Percentiles rank a stretch among this genome's conserved stretches.
Evolutionary conservation across 2,329 filamentous ascomycete species (phyloP).

Genomic region (Rhexocercosporidium sp.): DNA sequence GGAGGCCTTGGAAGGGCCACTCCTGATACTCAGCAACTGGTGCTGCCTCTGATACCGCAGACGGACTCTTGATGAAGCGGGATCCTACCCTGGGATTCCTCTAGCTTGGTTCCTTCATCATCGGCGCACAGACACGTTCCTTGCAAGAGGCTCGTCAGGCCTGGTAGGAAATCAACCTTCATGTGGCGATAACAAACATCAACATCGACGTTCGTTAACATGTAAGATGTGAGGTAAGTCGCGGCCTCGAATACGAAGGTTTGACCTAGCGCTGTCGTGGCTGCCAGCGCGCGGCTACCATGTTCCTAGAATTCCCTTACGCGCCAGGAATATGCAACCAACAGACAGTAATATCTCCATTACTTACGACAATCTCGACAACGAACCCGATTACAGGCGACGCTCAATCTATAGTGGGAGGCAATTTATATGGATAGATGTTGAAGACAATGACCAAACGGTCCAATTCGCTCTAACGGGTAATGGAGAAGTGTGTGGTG

Average conservation of each 20-base stretch:
- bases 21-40: conserved; percentile 30
- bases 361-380: conserved; percentile 27
- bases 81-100: conserved; percentile 31
- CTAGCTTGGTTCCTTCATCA: conserved; percentile 35
- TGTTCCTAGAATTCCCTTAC: conserved; percentile 20
- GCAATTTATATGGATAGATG: conserved; percentile 32
- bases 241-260: conserved; percentile 29
- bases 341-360: conserved; percentile 24
- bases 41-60: conserved; percentile 13
- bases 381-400: conserved; percentile 31
- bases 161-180: conserved; percentile 32
- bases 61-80: conserved; percentile 26
- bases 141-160: conserved; percentile 29
- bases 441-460: conserved; percentile 26
- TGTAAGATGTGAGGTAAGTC: conserved; percentile 25
- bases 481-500: not conserved
- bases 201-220: conserved; percentile 34
- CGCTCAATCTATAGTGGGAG: conserved; percentile 25
- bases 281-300: not conserved
- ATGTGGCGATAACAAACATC: conserved; percentile 28
- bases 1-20: conserved; percentile 30
- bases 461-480: conserved; percentile 27
- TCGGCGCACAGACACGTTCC: conserved; percentile 25
- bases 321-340: conserved; percentile 24
- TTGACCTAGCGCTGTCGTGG: conserved; percentile 29